Conservation (phyloP, 2,329 filamentous ascomycete species). For the Kalmusia sp. region DNA sequence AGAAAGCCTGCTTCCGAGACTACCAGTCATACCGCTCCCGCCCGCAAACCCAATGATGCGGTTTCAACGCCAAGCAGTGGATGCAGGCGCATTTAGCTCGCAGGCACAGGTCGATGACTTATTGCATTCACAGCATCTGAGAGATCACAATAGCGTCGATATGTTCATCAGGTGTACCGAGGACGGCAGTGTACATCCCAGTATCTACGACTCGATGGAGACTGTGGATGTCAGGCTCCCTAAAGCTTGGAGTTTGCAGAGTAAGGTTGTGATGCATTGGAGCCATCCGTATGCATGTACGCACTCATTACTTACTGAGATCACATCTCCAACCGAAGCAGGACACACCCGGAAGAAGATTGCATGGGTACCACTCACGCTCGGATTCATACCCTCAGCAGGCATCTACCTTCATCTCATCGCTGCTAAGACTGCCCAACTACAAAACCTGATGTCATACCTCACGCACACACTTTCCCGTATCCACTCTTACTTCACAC, state of each 20-base stretch:
- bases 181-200: slow-evolving; percentile 75
- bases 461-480: slow-evolving; percentile 80
- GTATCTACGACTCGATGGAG: slow-evolving; percentile 84
- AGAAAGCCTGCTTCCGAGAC: slow-evolving; percentile 45
- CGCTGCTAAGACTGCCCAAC: slow-evolving; percentile 82
- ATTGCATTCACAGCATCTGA: slow-evolving; percentile 57
- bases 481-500: slow-evolving; percentile 83
- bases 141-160: slow-evolving; percentile 77
- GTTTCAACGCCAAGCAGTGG: slow-evolving; percentile 31
- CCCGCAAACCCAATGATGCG: slow-evolving; percentile 42
- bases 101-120: slow-evolving; percentile 50
- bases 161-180: slow-evolving; percentile 77
- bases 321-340: slow-evolving; percentile 33
- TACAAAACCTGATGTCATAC: slow-evolving; percentile 88
- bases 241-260: slow-evolving; percentile 51
- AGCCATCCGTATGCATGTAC: slow-evolving; percentile 78
- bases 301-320: slow-evolving; percentile 71
- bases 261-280: slow-evolving; percentile 65
- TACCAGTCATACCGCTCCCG: slow-evolving; percentile 46
- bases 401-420: slow-evolving; percentile 84
- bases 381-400: slow-evolving; percentile 81
- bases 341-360: slow-evolving; percentile 40
- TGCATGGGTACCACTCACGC: slow-evolving; percentile 70
- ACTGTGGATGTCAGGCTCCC: slow-evolving; percentile 71
- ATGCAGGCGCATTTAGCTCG: slow-evolving; percentile 47